Evolutionary conservation across 441 rosid species (phyloP).

Genomic region (Omphalea diandra): DNA sequence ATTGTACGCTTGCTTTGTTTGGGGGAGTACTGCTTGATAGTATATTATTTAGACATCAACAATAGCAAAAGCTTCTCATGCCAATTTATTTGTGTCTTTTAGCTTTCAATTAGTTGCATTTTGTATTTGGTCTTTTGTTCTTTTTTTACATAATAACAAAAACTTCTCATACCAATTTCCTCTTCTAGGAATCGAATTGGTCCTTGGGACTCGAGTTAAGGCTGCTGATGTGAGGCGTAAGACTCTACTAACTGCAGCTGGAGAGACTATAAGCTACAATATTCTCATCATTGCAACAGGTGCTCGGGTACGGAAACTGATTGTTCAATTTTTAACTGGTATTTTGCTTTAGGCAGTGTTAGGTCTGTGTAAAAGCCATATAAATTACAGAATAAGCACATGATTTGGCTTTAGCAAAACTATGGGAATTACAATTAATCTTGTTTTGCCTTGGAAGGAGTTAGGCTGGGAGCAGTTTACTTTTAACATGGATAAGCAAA

Average conservation of each 20-base stretch:
- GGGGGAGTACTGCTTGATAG: background rate
- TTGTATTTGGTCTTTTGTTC: background rate
- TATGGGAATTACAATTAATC: background rate
- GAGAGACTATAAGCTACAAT: slow-evolving; percentile 94
- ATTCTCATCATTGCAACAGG: slow-evolving; percentile 90
- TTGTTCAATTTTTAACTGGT: slow-evolving; percentile 25
- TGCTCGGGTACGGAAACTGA: slow-evolving; percentile 81
- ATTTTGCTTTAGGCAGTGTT: slow-evolving; percentile 11
- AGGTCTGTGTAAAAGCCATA: background rate
- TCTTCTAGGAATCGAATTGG: slow-evolving; percentile 79
- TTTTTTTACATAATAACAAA: no score
- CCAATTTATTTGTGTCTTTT: background rate
- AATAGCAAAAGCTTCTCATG: background rate
- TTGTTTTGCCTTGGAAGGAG: background rate
- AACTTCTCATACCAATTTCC: no score
- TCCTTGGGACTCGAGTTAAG: slow-evolving; percentile 88
- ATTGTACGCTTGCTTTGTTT: background rate
- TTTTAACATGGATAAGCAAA: slow-evolving; percentile 5
- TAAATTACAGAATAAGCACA: background rate
- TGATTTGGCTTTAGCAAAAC: background rate
- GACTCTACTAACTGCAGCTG: slow-evolving; percentile 79
- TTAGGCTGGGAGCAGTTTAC: background rate
- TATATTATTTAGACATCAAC: background rate
- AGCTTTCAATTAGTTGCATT: background rate
- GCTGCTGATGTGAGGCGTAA: slow-evolving; percentile 87